Evolutionary conservation across 2,329 filamentous ascomycete species (phyloP).

Genomic region (Aplosporella prunicola): DNA sequence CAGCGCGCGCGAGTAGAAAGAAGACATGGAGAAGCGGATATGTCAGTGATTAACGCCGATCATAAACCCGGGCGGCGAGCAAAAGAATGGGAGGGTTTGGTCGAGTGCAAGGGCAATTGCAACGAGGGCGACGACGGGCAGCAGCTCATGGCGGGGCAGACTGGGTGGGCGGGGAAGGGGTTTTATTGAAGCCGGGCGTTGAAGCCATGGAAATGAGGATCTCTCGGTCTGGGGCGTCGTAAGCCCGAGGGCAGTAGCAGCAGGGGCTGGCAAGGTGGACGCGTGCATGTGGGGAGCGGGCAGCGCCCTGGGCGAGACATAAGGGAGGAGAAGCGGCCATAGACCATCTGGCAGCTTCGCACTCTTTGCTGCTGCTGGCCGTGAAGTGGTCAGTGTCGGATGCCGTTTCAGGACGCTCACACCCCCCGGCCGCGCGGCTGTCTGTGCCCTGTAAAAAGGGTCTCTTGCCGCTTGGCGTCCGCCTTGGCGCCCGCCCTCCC

Average conservation of each 20-base stretch:
- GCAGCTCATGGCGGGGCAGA: background rate
- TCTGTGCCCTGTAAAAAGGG: too few relatives aligned
- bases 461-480: too few relatives aligned
- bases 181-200: background rate
- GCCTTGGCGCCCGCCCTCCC: too few relatives aligned
- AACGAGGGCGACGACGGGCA: background rate
- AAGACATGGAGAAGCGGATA: constrained; percentile 6
- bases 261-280: too few relatives aligned
- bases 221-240: background rate
- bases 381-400: too few relatives aligned
- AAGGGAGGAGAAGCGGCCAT: background rate
- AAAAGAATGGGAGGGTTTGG: background rate
- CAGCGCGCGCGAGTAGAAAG: background rate
- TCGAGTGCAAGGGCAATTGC: background rate
- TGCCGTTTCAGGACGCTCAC: too few relatives aligned
- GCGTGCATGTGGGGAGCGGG: too few relatives aligned
- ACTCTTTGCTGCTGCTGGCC: background rate
- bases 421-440: too few relatives aligned
- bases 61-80: too few relatives aligned
- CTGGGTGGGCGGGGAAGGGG: background rate
- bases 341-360: background rate
- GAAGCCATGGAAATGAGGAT: background rate
- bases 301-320: background rate
- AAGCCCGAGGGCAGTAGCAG: background rate
- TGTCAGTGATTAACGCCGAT: too few relatives aligned